Base-by-base conservation (phyloP, 495 filamentous ascomycete species). In the Podospora pseudoanserina region DNA sequence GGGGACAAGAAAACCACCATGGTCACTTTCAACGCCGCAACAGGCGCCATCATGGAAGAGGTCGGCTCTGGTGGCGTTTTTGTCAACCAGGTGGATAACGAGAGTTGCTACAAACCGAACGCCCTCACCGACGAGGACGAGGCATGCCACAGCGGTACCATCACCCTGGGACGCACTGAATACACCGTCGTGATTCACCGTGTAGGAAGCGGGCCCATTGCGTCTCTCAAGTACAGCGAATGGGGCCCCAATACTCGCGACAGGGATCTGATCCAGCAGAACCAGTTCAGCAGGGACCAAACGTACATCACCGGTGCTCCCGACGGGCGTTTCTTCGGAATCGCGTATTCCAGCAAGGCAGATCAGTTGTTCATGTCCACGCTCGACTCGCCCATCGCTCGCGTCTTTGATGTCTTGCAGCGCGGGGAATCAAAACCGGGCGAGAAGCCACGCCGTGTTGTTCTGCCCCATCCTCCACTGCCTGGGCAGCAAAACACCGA, bases 171-270 rank as follows among this genome's bases (percentile, higher is more conserved):
- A 20, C 87, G 90, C 18, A 91, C 91, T 26, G 93, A 97, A 73
- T 98, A 98, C 76, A 94, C 87, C 2, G 88, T 98, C 60, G 87
- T 82, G 54, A 96, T 98, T 58, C 88, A 93, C 64, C 91, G 90
- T 65, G 82, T 86, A 68, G 91, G 91, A 3, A 88, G 88, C 0
- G 89, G 91, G 68, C 87, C 85, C 5, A 90, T 98, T 57, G 97
- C 92, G 73, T 97, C 92, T 0, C 86, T 99, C 68, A 96, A 87
- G 69, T 99, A 95, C 77, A 92, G 92, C 26, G 95, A 99, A 76
- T 99, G 95, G 95, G 90, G 88, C 0, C 91, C 94, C 11, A 99
- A 99, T 76, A 96, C 91, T 61, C 91, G 88, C 57, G 94, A 99
- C 73, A 86, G 86, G 65, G 95, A 99, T 77, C 88, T 99, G 18